These are phyloP conservation scores for Penicillium rolfsii DNA, from an alignment of 2,329 filamentous ascomycete species.

Conservation along the genomic window DNA sequence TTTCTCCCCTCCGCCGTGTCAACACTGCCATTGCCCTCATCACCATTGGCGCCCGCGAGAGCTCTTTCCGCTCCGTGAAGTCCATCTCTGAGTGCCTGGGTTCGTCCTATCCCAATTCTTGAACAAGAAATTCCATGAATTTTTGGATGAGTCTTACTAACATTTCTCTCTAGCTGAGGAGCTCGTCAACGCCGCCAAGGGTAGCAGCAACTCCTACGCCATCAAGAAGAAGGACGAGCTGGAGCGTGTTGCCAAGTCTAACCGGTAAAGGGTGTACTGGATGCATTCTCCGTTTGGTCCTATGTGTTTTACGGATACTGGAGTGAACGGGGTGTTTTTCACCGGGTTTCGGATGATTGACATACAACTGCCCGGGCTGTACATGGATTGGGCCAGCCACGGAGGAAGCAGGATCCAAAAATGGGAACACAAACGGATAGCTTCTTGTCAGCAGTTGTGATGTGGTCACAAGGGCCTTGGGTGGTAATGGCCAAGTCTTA, in stretches of 20 bases:
- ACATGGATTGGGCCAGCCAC: constrained; percentile 44
- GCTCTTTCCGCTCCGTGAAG: constrained; percentile 97
- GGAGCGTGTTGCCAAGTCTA: constrained; percentile 99
- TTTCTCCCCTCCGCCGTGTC: constrained; percentile 97
- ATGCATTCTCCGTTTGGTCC: constrained; percentile 45
- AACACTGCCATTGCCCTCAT: constrained; percentile 99
- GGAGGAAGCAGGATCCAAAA: constrained; percentile 44
- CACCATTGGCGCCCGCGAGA: constrained; percentile 98
- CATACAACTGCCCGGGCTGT: constrained; percentile 47
- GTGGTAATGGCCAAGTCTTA: constrained; percentile 32
- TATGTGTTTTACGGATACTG: constrained; percentile 43
- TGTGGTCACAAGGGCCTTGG: constrained; percentile 44
- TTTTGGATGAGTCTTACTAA: not conserved
- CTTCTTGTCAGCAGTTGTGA: constrained; percentile 49
- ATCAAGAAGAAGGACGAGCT: constrained; percentile 99
- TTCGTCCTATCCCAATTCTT: not conserved
- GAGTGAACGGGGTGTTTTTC: constrained; percentile 46
- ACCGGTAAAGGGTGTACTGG: constrained; percentile 77
- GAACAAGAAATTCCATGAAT: not conserved
- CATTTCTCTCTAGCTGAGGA: constrained; percentile 70
- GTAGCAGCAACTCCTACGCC: constrained; percentile 99
- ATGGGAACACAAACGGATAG: constrained; percentile 43
- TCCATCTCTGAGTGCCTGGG: constrained; percentile 77
- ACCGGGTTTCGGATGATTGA: constrained; percentile 47
- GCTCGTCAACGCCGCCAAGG: constrained; percentile 99